Evolutionary conservation across 2,329 filamentous ascomycete genomes (phyloP).

Genomic region (Sporothrix luriei): DNA sequence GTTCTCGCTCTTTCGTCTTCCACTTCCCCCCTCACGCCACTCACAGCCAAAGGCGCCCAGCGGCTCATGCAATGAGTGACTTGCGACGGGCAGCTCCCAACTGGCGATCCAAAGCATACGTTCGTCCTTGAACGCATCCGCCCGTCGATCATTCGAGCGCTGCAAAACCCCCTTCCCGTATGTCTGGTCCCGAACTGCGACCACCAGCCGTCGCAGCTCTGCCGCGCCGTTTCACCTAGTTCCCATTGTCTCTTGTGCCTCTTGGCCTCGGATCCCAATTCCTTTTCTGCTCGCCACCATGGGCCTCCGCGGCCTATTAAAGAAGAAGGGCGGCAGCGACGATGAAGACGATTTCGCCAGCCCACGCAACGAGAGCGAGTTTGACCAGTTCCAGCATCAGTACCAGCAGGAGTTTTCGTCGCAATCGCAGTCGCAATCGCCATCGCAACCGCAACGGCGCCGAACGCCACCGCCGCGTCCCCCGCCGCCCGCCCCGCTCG

Average conservation of each 20-base stretch:
- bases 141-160: neutral
- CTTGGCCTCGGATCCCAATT: neutral
- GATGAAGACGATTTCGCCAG: slow-evolving; percentile 16
- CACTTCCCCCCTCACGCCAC: neutral
- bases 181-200: neutral
- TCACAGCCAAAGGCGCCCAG: neutral
- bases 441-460: neutral
- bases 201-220: slow-evolving; percentile 17
- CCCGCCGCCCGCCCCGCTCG: slow-evolving; percentile 45
- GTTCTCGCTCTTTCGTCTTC: neutral
- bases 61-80: slow-evolving; percentile 7
- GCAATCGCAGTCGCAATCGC: neutral
- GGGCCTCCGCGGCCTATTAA: slow-evolving; percentile 32
- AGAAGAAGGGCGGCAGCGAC: slow-evolving; percentile 33
- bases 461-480: slow-evolving; percentile 30
- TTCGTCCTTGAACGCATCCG: slow-evolving; percentile 1
- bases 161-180: neutral
- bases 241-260: neutral
- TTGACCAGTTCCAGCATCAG: slow-evolving; percentile 20
- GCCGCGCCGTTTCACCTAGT: slow-evolving; percentile 12
- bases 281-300: slow-evolving; percentile 20
- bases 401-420: slow-evolving; percentile 11
- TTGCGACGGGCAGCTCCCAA: slow-evolving; percentile 12
- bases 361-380: slow-evolving; percentile 1
- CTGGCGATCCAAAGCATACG: slow-evolving; percentile 2